A percentile compares a stretch with the other conserved stretches of the same genome.
Conservation (phyloP, 768 basidiomycete genomes). For the Termitomyces sp. region DNA sequence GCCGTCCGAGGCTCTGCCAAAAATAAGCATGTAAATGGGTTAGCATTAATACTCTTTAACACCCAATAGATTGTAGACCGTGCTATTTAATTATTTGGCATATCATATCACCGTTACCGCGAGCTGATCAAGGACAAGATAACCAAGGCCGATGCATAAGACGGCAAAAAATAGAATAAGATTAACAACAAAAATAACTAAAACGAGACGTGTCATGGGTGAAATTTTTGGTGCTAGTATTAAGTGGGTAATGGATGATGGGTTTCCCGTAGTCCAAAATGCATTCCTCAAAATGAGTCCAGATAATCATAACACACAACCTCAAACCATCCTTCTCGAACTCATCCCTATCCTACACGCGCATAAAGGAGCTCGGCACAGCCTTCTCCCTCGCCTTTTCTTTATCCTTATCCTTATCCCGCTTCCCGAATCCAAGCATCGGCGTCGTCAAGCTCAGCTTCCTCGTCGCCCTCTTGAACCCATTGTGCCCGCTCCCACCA, state of each 20-base stretch:
- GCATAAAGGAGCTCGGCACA: conserved; percentile 7
- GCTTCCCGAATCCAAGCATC: conserved; percentile 51
- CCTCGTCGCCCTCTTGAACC: conserved; percentile 41
- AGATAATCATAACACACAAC: background rate
- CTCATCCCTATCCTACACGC: background rate
- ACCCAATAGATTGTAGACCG: too few species aligned
- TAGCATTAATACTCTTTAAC: too few species aligned
- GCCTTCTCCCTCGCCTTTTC: conserved; percentile 13
- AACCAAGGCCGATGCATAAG: background rate
- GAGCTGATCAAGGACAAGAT: background rate
- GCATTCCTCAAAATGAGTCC: background rate
- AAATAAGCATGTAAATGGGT: background rate
- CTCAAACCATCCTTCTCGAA: background rate
- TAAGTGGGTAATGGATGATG: background rate
- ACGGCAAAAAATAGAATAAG: background rate
- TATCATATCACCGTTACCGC: too few species aligned
- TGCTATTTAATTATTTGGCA: background rate
- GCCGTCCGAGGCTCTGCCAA: background rate
- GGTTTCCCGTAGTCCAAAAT: background rate
- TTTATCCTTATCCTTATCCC: conserved; percentile 41
- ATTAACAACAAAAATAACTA: background rate
- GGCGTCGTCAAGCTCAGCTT: conserved; percentile 67
- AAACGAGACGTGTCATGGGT: background rate
- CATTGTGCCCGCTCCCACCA: conserved; percentile 11
- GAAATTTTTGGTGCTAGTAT: background rate